phyloP scores from a whole-genome alignment of 1,284 basidiomycete species.

The Farysia itapuensis region DNA sequence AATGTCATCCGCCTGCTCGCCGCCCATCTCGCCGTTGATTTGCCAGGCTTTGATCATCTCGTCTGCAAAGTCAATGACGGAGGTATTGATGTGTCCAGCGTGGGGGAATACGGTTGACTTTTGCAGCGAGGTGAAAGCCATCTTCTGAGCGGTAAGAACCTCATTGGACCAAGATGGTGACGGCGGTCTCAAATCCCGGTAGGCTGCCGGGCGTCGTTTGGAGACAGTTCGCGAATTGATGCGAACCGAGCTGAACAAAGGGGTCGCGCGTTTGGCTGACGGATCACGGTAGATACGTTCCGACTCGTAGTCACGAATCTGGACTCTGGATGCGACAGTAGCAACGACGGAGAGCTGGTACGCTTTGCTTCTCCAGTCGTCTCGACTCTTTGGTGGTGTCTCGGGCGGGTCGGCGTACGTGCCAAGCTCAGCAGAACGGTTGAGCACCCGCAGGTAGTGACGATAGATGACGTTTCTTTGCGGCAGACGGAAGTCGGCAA shows the following conservation, averaged over 20 bases:
- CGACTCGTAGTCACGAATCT: constrained; percentile 46
- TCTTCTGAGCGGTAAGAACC: constrained; percentile 32
- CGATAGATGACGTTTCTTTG: constrained; percentile 55
- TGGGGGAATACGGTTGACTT: constrained; percentile 73
- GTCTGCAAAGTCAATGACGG: constrained; percentile 82
- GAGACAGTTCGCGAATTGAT: constrained; percentile 49
- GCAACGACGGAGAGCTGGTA: constrained; percentile 46
- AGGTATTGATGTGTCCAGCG: constrained; percentile 77
- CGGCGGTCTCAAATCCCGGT: constrained; percentile 29
- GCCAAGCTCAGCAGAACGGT: constrained; percentile 38
- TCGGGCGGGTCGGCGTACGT: constrained; percentile 34
- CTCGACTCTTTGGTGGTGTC: constrained; percentile 18
- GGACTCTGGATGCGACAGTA: constrained; percentile 43
- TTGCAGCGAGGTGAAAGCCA: constrained; percentile 39
- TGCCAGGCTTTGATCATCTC: constrained; percentile 81
- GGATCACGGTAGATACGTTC: constrained; percentile 35
- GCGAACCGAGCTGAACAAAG: constrained; percentile 16
- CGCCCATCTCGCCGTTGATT: constrained; percentile 51
- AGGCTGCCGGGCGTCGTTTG: constrained; percentile 38
- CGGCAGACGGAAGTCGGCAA: constrained; percentile 48
- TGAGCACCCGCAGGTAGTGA: constrained; percentile 46
- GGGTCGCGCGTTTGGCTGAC: constrained; percentile 18
- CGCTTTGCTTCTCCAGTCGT: constrained; percentile 49
- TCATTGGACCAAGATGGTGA: constrained; percentile 51
- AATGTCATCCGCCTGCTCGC: constrained; percentile 50